Conservation (phyloP, 345 rosid genomes). For the Linum trigynum region DNA sequence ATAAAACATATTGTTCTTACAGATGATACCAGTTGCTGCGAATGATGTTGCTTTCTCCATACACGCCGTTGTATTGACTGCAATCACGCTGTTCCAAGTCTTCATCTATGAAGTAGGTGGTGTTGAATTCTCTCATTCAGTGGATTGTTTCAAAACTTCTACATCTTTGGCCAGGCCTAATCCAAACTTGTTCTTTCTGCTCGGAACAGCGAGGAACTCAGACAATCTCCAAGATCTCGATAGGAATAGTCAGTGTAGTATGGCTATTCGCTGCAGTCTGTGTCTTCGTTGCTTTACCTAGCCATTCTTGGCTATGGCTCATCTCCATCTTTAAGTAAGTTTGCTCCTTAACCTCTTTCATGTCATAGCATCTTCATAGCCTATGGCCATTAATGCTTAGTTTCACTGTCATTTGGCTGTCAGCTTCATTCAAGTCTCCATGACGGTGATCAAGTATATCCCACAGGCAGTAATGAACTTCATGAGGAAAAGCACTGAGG, state of each 20-base stretch:
- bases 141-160: background rate
- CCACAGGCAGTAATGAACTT: slow-evolving; percentile 90
- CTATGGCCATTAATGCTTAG: background rate
- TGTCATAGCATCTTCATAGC: background rate
- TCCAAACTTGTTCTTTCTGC: slow-evolving; percentile 6
- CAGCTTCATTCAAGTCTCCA: slow-evolving; percentile 81
- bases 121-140: slow-evolving; percentile 5
- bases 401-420: slow-evolving; percentile 15
- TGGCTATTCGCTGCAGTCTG: slow-evolving; percentile 60
- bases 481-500: slow-evolving; percentile 74
- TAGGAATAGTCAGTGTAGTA: slow-evolving; percentile 39
- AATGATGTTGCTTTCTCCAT: slow-evolving; percentile 89
- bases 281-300: slow-evolving; percentile 64
- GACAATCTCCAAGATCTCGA: slow-evolving; percentile 55
- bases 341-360: background rate
- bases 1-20: slow-evolving; percentile 9
- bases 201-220: slow-evolving; percentile 68
- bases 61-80: slow-evolving; percentile 80
- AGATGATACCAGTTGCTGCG: slow-evolving; percentile 95
- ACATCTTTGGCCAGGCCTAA: background rate
- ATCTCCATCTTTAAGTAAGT: slow-evolving; percentile 71
- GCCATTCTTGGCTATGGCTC: slow-evolving; percentile 82
- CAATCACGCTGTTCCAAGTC: slow-evolving; percentile 57
- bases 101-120: slow-evolving; percentile 59
- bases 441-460: slow-evolving; percentile 77